A percentile compares a stretch with the other conserved stretches of the same genome.
phyloP scores from a whole-genome alignment of 305 asterid genomes.

The Rubia balearica region DNA sequence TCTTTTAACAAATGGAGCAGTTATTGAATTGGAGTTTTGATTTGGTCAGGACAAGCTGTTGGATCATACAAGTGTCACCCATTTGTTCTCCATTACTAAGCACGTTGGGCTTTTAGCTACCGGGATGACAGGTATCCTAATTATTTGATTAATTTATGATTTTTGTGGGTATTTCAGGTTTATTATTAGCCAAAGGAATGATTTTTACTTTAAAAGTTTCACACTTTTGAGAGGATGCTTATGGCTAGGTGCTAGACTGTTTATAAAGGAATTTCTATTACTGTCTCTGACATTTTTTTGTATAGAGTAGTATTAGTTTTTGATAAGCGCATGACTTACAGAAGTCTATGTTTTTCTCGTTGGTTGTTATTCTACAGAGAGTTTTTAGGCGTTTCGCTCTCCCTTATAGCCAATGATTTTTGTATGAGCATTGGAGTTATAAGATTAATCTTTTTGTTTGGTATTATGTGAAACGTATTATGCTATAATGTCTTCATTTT shows the following conservation, averaged over 20 bases:
- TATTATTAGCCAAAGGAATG: background rate
- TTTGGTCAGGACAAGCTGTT: conserved; percentile 81
- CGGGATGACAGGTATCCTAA: conserved; percentile 77
- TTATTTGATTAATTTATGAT: background rate
- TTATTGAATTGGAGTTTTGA: conserved; percentile 11
- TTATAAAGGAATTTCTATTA: background rate
- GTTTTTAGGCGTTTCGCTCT: background rate
- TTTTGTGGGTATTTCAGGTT: background rate
- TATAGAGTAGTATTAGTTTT: background rate
- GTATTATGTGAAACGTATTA: background rate
- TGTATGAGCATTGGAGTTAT: background rate
- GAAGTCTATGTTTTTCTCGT: background rate
- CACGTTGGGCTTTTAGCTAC: conserved; percentile 84
- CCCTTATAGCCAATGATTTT: background rate
- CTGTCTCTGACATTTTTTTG: background rate
- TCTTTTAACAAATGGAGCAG: background rate
- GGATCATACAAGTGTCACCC: conserved; percentile 88
- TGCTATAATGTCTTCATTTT: background rate
- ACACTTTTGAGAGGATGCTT: background rate
- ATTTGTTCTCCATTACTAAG: conserved; percentile 74
- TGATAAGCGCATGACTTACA: no score
- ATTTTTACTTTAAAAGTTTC: background rate
- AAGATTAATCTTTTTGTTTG: background rate
- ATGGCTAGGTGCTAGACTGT: background rate
- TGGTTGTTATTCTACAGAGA: background rate